A percentile compares a stretch with the other conserved stretches of the same genome.
Conservation (phyloP, 2,329 filamentous ascomycete genomes). For the Thermoascus crustaceus region DNA sequence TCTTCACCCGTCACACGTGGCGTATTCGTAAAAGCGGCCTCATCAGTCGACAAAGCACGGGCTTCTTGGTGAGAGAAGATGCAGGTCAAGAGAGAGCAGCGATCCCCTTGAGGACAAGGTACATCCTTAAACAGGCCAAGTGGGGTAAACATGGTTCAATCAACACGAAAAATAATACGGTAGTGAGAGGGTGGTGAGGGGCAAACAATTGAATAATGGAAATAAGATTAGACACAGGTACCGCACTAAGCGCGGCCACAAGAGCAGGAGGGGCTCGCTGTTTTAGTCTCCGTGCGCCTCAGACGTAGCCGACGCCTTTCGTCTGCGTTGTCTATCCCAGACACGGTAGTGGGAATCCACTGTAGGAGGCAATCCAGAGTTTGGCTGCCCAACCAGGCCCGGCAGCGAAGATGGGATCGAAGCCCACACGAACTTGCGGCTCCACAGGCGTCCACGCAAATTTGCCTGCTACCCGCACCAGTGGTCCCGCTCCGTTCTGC, state of each 20-base stretch:
- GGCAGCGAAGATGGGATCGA: not conserved
- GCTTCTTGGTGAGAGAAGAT: conserved; percentile 47
- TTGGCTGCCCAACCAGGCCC: not conserved
- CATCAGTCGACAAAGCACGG: not conserved
- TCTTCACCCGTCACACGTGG: conserved; percentile 6
- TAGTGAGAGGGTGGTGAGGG: not conserved
- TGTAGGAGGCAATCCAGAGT: not conserved
- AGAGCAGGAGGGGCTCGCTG: no score
- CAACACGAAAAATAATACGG: not conserved
- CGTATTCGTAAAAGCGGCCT: conserved; percentile 12
- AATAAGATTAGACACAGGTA: not conserved
- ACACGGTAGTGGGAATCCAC: not conserved
- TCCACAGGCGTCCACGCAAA: not conserved
- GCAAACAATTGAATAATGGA: no score
- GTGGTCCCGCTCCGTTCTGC: not conserved
- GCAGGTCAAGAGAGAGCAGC: conserved; percentile 48
- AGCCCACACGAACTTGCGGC: not conserved
- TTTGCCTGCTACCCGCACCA: not conserved
- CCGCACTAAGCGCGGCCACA: conserved; percentile 2
- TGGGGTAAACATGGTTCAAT: conserved; percentile 45
- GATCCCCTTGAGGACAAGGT: conserved; percentile 43
- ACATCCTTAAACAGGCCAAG: conserved; percentile 47
- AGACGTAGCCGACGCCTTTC: no score
- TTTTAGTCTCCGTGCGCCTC: no score
- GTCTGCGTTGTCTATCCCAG: no score